phyloP scores from a whole-genome alignment of 768 basidiomycete genomes.

The Phylloporus arenicola region DNA sequence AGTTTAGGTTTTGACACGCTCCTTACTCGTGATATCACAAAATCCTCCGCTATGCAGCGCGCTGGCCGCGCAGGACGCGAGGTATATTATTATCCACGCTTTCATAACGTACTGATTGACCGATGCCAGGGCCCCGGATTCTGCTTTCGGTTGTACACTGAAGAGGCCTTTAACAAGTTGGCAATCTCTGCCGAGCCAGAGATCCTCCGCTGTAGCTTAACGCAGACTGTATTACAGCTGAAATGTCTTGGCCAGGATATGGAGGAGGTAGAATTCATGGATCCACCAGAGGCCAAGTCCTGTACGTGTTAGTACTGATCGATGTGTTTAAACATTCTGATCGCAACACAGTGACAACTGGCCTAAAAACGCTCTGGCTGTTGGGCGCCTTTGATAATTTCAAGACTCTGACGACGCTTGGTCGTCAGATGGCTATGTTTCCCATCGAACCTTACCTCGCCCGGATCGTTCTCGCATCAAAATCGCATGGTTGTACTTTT shows the following conservation, averaged over 20 bases:
- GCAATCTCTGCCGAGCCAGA: conserved; percentile 72
- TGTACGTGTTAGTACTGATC: conserved; percentile 44
- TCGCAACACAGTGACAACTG: conserved; percentile 49
- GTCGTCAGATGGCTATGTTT: conserved; percentile 82
- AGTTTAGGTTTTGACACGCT: conserved; percentile 80
- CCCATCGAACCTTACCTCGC: conserved; percentile 87
- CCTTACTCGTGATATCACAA: conserved; percentile 74
- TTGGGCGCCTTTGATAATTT: conserved; percentile 72
- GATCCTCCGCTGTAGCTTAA: conserved; percentile 82
- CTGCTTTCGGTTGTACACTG: conserved; percentile 92
- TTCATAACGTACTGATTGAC: conserved; percentile 2
- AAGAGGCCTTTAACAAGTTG: conserved; percentile 68
- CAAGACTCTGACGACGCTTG: conserved; percentile 63
- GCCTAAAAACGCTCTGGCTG: conserved; percentile 68
- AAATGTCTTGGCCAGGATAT: conserved; percentile 80
- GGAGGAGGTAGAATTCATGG: conserved; percentile 82
- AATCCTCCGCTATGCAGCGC: conserved; percentile 90
- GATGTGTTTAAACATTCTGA: background rate
- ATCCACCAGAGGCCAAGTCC: conserved; percentile 69
- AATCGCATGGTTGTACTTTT: conserved; percentile 60
- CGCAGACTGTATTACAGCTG: conserved; percentile 78
- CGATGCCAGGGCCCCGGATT: conserved; percentile 59
- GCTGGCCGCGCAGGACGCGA: conserved; percentile 96
- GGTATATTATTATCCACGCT: conserved; percentile 31
- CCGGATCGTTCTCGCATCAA: conserved; percentile 74